Conservation (phyloP, 2,329 filamentous ascomycete species). For the Zalaria sp. region DNA sequence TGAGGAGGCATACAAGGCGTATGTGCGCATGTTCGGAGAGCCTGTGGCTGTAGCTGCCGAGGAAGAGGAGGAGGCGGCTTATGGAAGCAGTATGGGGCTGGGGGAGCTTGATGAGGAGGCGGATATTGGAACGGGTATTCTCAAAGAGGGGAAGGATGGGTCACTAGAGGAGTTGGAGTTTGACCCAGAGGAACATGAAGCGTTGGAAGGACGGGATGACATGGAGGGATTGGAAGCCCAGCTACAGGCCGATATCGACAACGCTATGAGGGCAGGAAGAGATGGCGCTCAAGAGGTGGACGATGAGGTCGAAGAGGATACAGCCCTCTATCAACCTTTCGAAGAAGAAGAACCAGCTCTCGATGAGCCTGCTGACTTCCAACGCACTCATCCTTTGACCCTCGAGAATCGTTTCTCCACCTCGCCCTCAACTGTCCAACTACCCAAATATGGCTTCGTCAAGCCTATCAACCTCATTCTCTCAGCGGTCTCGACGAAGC, state of each 20-base stretch:
- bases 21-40: conserved; percentile 67
- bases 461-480: conserved; percentile 58
- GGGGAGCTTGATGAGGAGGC: conserved; percentile 29
- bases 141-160: conserved; percentile 43
- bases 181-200: conserved; percentile 14
- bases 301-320: conserved; percentile 9
- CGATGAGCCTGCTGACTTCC: conserved; percentile 18
- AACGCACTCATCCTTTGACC: conserved; percentile 62
- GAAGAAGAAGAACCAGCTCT: conserved; percentile 6
- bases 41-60: conserved; percentile 49
- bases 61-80: conserved; percentile 33
- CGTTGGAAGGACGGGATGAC: conserved; percentile 2
- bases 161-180: conserved; percentile 49
- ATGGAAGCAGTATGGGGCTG: conserved; percentile 15
- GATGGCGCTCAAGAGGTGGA: conserved; percentile 13
- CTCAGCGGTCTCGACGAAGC: conserved; percentile 47
- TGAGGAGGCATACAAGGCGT: conserved; percentile 57
- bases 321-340: not conserved
- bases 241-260: conserved; percentile 6
- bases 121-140: conserved; percentile 34
- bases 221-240: conserved; percentile 24
- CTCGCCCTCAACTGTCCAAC: conserved; percentile 55
- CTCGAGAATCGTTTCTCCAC: conserved; percentile 60
- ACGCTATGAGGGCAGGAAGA: not conserved
- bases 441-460: conserved; percentile 57